Evolutionary conservation across 1,284 basidiomycete species (phyloP), one percentile per base, ranked within the genome.

Genomic region (Ganoderma boninense): DNA sequence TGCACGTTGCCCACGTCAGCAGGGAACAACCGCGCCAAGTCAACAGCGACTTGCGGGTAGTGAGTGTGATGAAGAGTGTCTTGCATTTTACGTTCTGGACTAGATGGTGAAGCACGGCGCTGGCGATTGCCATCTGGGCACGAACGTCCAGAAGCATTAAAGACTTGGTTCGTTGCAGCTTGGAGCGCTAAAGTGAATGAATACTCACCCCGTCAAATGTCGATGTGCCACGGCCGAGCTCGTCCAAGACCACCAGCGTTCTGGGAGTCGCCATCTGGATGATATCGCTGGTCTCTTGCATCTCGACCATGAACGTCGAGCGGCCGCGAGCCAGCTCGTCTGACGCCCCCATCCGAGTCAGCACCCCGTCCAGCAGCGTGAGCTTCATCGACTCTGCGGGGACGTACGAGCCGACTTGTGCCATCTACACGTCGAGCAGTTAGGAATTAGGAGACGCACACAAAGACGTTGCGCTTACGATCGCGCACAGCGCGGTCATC

Each of bases 261-360:
- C 86, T 86, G 14, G 85, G 80, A 0, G 94, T 94, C 0, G 94
- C 92, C 18, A 89, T 85, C 52, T 89, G 87, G 20, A 99, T 82
- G 68, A 99, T 97, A 73, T 98, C 95, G 75, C 92, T 94, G 0
- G 97, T 98, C 80, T 99, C 97, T 10, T 92, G 87, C 84, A 99
- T 92, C 82, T 99, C 97, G 0, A 98, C 94, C 96, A 98, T 97
- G 78, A 97, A 97, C 0, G 97, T 98, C 1, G 94, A 96, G 29
- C 95, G 90, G 0, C 95, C 95, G 44, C 92, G 86, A 1, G 91
- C 88, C 43, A 98, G 82, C 73, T 97, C 94, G 78, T 98, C 97
- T 6, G 91, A 92, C 0, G 97, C 97, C 94, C 91, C 95, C 95
- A 96, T 95, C 64, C 96, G 86, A 0, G 96, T 97, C 26, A 95